Base-by-base conservation (phyloP, 306 rosid genomes). In the Dalbergia oliveri region DNA sequence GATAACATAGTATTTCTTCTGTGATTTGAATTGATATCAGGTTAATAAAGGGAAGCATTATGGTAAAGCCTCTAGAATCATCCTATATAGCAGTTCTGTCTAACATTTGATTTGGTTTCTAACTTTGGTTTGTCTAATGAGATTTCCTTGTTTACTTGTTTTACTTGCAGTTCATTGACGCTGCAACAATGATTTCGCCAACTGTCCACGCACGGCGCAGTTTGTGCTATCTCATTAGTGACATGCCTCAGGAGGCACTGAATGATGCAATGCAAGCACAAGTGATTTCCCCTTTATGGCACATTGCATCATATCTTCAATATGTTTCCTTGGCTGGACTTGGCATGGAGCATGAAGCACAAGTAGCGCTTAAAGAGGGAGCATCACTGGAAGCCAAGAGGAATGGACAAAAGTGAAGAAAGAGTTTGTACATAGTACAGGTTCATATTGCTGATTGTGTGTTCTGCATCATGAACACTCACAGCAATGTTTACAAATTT, bases 251-350 rank as follows among this genome's bases (percentile, higher is more conserved):
- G 54, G 91, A 92, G 66, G 92, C 93, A 4, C 83, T 90, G 23
- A 84, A 82, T 7, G 95, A 92, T 66, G 97, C 93, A 66, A 92
- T 92, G 97, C 94, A 92, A 81, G 92, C 88, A 5, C 94, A 92
- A 77, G 79, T 90, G 9, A 12, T 92, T 56, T 92, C 94, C 9
- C 97, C 94, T 0, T 76, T 89, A 37, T 90, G 96, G 95, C 91
- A 92, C 73, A 85, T 92, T 80, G 97, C 97, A 75, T 90, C 91
- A n/a, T 90, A 90, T 86, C 95, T 92, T 67, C 97, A 92, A 81
- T 87, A 91, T 50, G 95, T 84, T 47, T 81, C 94, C 51, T 89
- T 92, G 34, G 64, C 85, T 35, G 75, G 82, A 43, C 84, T 85
- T 41, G 94, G 91, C 16, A 88, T 84, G 97, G 94, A 88, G 79